Evolutionary conservation across 2,329 filamentous ascomycete genomes (phyloP), one percentile per base, ranked within the genome.

Genomic region (Ambrosiella beaveri): DNA sequence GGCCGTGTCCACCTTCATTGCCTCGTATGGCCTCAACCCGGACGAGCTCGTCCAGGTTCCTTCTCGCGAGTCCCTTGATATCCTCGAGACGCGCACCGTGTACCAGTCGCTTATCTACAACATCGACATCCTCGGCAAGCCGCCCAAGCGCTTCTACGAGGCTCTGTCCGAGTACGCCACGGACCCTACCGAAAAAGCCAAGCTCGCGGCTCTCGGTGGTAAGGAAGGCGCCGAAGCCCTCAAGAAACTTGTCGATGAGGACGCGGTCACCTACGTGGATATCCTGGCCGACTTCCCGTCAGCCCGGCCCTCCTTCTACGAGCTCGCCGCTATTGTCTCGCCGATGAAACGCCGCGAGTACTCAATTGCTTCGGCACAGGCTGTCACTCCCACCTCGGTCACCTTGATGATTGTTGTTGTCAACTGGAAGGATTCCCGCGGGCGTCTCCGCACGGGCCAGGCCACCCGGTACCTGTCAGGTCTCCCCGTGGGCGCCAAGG

Each of bases 111-210:
- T 98, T 17, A 72, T 88, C 44, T 90, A 97, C 69, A 96, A 96
- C 69, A 74, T 98, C 58, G 93, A 98, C 71, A 93, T 98, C 67
- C 94, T 97, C 65, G 93, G 93, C 66, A 89, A 90, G 67, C 93
- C 93, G 38, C 89, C 90, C 55, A 98, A 98, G 81, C 85, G 88
- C 62, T 98, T 98, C 79, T 98, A 97, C 75, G 93, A 98, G 72
- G 76, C 84, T 1, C 79, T 98, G 51, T 83, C 90, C 47, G 87
- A 90, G 63, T 95, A 88, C 64, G 89, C 93, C 37, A 79, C 78
- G 12, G 86, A 97, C 64, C 82, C 88, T 65, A 76, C 79, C 35
- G 88, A 98, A 74, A 87, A 85, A 78, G 83, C 82, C 66, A 82
- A 85, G 67, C 82, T 98, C 15, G 77, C 84, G 45, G 78, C 83